Percentiles rank a stretch among this genome's conserved stretches.
Conservation (phyloP, 805 yeast species). For the Candida krabiensis region DNA sequence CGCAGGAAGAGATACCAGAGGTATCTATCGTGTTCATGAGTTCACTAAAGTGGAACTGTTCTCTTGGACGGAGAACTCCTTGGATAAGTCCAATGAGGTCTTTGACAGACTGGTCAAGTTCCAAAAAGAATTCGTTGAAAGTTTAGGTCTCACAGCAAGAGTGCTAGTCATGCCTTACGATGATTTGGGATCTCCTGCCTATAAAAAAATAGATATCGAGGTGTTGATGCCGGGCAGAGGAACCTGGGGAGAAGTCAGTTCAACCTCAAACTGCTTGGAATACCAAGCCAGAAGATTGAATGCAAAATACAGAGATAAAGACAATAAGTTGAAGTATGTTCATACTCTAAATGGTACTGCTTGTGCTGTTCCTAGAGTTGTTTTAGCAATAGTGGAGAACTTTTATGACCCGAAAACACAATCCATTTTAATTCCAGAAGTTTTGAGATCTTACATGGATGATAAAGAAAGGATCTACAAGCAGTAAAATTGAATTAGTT, state of each 20-base stretch:
- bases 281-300: slow-evolving; percentile 84
- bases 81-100: slow-evolving; percentile 40
- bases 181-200: slow-evolving; percentile 93
- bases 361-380: slow-evolving; percentile 89
- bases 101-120: slow-evolving; percentile 60
- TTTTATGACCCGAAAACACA: slow-evolving; percentile 61
- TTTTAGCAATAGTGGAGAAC: slow-evolving; percentile 88
- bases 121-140: slow-evolving; percentile 63
- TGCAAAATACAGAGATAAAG: slow-evolving; percentile 49
- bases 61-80: slow-evolving; percentile 55
- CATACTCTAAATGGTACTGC: slow-evolving; percentile 96
- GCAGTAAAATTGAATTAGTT: no score
- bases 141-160: slow-evolving; percentile 76
- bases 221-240: slow-evolving; percentile 99
- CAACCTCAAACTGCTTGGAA: slow-evolving; percentile 90
- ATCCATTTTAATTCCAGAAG: slow-evolving; percentile 63
- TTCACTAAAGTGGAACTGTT: slow-evolving; percentile 93
- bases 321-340: slow-evolving; percentile 46
- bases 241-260: slow-evolving; percentile 86
- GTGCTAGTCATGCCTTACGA: slow-evolving; percentile 86
- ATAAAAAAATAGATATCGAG: slow-evolving; percentile 88
- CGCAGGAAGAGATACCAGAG: slow-evolving; percentile 88
- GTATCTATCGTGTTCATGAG: slow-evolving; percentile 93
- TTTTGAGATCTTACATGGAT: slow-evolving; percentile 71
- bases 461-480: slow-evolving; percentile 38